phyloP scores from a whole-genome alignment of 2,329 filamentous ascomycete genomes.

The Orbilia blumenaviensis region DNA sequence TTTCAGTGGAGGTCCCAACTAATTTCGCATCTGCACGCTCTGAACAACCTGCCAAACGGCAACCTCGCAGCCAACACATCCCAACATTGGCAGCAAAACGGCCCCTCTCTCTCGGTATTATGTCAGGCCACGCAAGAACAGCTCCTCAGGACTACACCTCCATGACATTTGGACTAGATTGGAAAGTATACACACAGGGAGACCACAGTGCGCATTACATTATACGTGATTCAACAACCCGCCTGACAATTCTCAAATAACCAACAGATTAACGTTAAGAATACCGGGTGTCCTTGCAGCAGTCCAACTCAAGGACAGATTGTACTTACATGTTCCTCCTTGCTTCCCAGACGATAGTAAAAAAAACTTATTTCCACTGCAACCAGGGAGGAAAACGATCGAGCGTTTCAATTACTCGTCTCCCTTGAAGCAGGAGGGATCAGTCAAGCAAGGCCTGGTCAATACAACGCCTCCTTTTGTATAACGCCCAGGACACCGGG shows the following conservation, averaged over 20 bases:
- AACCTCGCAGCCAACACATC: conserved; percentile 38
- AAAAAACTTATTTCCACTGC: not conserved
- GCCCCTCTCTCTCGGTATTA: conserved; percentile 10
- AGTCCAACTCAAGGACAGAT: not conserved
- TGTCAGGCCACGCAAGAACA: conserved; percentile 28
- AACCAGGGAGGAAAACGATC: conserved; percentile 9
- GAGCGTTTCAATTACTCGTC: conserved; percentile 33
- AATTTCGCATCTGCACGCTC: conserved; percentile 38
- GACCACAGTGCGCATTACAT: not conserved
- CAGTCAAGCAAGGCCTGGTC: conserved; percentile 26
- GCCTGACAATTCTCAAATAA: not conserved
- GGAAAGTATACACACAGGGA: not conserved
- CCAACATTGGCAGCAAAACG: not conserved
- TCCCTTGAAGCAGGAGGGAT: conserved; percentile 20
- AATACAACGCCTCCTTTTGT: conserved; percentile 32
- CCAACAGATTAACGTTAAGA: conserved; percentile 1
- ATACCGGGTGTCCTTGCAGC: not conserved
- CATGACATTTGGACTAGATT: not conserved
- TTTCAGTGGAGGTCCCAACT: conserved; percentile 41
- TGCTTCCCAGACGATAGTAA: conserved; percentile 7
- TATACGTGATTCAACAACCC: not conserved
- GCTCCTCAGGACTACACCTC: not conserved
- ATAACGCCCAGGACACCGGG: conserved; percentile 30
- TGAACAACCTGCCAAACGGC: conserved; percentile 2
- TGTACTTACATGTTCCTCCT: too few relatives aligned